Conservation (phyloP, 495 filamentous ascomycete genomes). For the Xylaria acuta region DNA sequence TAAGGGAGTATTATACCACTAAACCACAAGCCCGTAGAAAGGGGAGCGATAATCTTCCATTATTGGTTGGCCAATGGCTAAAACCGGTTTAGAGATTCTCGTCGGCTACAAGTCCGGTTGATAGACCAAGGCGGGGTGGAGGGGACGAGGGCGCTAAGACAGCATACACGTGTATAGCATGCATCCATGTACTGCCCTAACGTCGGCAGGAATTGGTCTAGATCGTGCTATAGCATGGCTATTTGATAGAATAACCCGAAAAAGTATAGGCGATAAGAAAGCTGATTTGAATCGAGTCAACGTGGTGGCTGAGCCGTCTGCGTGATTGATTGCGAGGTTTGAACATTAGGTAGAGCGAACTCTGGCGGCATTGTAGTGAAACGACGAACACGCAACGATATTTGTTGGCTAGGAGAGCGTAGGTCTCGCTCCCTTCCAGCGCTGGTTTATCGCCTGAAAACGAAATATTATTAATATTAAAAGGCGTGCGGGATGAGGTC, state of each 20-base stretch:
- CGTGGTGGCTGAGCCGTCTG: background rate
- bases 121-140: conserved; percentile 1
- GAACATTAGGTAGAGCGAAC: background rate
- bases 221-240: background rate
- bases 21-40: conserved; percentile 28
- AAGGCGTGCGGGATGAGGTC: background rate
- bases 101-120: background rate
- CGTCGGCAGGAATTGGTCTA: background rate
- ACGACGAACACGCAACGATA: background rate
- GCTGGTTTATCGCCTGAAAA: background rate
- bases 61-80: background rate
- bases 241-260: background rate
- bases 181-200: background rate
- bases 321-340: background rate
- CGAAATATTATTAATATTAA: background rate
- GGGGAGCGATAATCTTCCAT: conserved; percentile 4
- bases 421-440: background rate
- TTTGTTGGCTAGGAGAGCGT: background rate
- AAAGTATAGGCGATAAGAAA: background rate
- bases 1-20: conserved; percentile 42
- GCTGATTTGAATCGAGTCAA: background rate
- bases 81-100: background rate
- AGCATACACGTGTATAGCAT: background rate
- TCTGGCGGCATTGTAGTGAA: background rate
- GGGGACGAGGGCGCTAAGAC: background rate